Evolutionary conservation across 345 rosid species (phyloP), one percentile per base, ranked within the genome.

Genomic region (Ricinus communis): DNA sequence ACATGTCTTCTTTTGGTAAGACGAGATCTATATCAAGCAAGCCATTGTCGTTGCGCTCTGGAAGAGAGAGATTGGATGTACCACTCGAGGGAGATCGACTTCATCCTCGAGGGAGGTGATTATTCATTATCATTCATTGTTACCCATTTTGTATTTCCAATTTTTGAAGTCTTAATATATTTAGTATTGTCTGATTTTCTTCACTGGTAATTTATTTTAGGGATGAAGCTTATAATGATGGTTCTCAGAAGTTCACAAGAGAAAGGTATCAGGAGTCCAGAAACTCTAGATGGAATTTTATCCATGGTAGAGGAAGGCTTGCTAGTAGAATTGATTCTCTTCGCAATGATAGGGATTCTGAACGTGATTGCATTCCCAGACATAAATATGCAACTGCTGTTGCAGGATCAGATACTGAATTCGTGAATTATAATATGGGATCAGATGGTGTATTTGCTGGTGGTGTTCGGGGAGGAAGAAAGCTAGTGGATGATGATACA

Each of bases 41-140:
- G 80, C 79, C 85, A 70, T 63, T 75, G 69, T 83, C 79, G 31
- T 66, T 81, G 13, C 82, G 50, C 67, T 70, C 63, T 73, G 91
- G 77, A 56, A 82, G 90, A 79, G 93, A 84, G 8, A 82, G 90
- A 74, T 71, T 85, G 64, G 87, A 89, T 83, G 74, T 80, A 64
- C 73, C 87, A 27, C 75, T 81, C 67, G 91, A 84, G 59, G 82
- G 78, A 38, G 85, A 81, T 51, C 85, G 72, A 74, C 71, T 82
- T 63, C 77, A 74, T 66, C 74, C 68, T 70, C 85, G 86, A 87
- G 91, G 87, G 86, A 87, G 98, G 96, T 93, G 90, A 89, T 83
- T 77, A 82, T 81, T 79, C 55, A 72, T 74, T 70, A 52, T 59
- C 41, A 28, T 68, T 47, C 1, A 31, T 38, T 45, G 47, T 70